phyloP scores from a whole-genome alignment of 73 alveolate genomes.

The Durusdinium trenchii region DNA sequence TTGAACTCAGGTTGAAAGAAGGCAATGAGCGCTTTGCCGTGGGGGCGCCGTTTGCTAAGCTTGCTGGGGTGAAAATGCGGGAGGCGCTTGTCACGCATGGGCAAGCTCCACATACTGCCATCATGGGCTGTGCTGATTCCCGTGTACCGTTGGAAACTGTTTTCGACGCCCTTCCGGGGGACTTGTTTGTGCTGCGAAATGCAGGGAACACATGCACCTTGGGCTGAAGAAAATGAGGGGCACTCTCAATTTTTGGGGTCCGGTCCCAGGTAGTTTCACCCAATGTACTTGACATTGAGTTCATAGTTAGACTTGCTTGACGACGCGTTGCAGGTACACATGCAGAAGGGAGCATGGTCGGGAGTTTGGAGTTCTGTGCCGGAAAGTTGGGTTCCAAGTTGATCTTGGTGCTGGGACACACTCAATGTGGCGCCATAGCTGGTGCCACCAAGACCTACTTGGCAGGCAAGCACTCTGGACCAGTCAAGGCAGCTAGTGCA shows the following conservation, averaged over 20 bases:
- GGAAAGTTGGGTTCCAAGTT: too few relatives aligned
- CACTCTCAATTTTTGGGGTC: too few relatives aligned
- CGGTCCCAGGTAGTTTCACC: too few relatives aligned
- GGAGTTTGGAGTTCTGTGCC: too few relatives aligned
- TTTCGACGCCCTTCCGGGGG: constrained; percentile 45
- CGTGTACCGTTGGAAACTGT: constrained; percentile 44
- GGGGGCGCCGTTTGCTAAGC: constrained; percentile 27
- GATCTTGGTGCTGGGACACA: constrained; percentile 71
- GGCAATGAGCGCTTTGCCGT: constrained; percentile 49
- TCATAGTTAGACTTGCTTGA: too few relatives aligned
- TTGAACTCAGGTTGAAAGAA: too few relatives aligned
- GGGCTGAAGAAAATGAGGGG: too few relatives aligned
- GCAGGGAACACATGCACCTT: constrained; percentile 90
- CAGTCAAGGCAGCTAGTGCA: background rate
- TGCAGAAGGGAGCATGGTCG: too few relatives aligned
- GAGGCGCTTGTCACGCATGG: constrained; percentile 43
- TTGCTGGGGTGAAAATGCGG: background rate
- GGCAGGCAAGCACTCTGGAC: background rate
- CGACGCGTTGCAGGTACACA: too few relatives aligned
- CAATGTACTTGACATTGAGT: too few relatives aligned
- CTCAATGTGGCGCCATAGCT: constrained; percentile 35
- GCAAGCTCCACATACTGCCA: constrained; percentile 51
- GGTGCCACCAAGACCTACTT: constrained; percentile 32
- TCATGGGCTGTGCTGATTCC: constrained; percentile 70
- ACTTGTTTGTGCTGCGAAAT: constrained; percentile 58